Conservation (phyloP, 352 stramenopile species). For the Phytophthora aleatoria region DNA sequence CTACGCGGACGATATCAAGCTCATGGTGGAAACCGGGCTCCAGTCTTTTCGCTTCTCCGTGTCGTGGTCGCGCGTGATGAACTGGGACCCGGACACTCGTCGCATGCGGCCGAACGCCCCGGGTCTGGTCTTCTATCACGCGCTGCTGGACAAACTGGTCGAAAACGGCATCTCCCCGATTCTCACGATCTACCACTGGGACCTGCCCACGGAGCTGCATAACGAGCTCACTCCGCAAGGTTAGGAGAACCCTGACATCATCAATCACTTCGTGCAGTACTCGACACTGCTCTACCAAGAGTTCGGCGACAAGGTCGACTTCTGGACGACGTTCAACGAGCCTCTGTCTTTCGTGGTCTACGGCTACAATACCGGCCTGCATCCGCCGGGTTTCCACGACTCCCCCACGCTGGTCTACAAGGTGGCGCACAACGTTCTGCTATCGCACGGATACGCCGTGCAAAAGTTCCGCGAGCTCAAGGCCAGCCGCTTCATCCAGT, state of each 20-base stretch:
- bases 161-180: constrained; percentile 82
- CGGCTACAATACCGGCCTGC: constrained; percentile 82
- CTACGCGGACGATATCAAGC: constrained; percentile 88
- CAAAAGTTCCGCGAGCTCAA: constrained; percentile 83
- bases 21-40: constrained; percentile 92
- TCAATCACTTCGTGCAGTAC: constrained; percentile 83
- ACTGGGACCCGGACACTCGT: constrained; percentile 52
- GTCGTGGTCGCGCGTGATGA: constrained; percentile 90
- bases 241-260: constrained; percentile 54
- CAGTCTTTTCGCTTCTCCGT: constrained; percentile 94
- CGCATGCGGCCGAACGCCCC: constrained; percentile 61
- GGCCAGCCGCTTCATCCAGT: constrained; percentile 3
- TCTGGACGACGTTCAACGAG: constrained; percentile 95
- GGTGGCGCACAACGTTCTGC: constrained; percentile 86
- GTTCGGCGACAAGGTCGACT: constrained; percentile 92
- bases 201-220: constrained; percentile 66
- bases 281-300: constrained; percentile 86
- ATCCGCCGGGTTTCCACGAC: constrained; percentile 37
- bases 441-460: constrained; percentile 89
- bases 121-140: constrained; percentile 92
- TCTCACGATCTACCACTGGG: constrained; percentile 95
- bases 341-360: constrained; percentile 84
- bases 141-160: constrained; percentile 84
- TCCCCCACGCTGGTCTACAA: constrained; percentile 46
- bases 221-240: constrained; percentile 63